Evolutionary conservation across 2,329 filamentous ascomycete species (phyloP).

Genomic region (Sordariomycetes sp.): DNA sequence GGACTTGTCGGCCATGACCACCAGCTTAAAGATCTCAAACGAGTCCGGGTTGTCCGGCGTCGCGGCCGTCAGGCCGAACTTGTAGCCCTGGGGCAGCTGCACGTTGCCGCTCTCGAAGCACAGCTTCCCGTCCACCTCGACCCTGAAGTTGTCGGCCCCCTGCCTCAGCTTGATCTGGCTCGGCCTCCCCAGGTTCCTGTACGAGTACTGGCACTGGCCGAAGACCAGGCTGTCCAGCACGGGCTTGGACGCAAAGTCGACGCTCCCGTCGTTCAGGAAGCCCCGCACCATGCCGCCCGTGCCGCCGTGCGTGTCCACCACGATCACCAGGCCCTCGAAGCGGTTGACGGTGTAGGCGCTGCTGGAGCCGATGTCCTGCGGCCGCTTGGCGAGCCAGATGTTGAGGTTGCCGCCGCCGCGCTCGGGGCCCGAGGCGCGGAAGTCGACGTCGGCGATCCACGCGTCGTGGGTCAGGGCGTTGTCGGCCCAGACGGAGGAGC

Average conservation of each 20-base stretch:
- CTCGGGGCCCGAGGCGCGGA: conserved; percentile 78
- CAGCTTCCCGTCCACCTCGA: conserved; percentile 65
- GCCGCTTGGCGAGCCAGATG: conserved; percentile 76
- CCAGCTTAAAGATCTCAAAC: conserved; percentile 84
- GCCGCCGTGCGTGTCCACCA: conserved; percentile 75
- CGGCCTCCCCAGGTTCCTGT: conserved; percentile 82
- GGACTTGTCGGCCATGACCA: conserved; percentile 48
- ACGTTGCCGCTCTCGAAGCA: conserved; percentile 84
- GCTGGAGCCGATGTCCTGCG: conserved; percentile 50
- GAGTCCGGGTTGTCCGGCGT: conserved; percentile 89
- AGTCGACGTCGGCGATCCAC: conserved; percentile 79
- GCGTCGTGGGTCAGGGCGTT: conserved; percentile 47
- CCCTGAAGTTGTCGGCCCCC: conserved; percentile 54
- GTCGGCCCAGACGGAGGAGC: conserved; percentile 75
- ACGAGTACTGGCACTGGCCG: conserved; percentile 81
- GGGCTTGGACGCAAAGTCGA: conserved; percentile 65
- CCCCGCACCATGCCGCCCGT: conserved; percentile 71
- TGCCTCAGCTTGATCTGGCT: conserved; percentile 68
- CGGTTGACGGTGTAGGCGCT: conserved; percentile 76
- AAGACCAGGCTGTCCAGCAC: conserved; percentile 81
- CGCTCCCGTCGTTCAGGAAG: conserved; percentile 85
- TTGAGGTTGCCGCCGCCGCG: conserved; percentile 82
- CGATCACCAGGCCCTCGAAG: conserved; percentile 85
- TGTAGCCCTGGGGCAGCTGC: conserved; percentile 67
- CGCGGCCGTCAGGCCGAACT: conserved; percentile 77